Conservation (phyloP, 1,284 basidiomycete genomes). For the Phenoliferia sp. region DNA sequence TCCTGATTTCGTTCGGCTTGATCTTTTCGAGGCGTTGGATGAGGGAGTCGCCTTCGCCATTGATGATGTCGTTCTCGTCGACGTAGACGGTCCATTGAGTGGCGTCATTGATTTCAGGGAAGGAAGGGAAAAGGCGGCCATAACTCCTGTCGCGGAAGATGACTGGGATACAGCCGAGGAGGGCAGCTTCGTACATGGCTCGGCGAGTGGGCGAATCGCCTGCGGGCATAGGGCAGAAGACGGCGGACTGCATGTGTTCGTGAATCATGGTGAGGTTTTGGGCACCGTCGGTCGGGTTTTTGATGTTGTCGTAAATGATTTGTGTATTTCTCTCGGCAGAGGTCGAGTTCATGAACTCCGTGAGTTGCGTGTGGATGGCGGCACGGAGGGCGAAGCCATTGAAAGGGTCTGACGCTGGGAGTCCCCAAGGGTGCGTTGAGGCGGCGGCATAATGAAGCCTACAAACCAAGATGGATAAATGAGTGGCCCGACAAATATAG, state of each 20-base stretch:
- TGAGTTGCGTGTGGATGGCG: constrained; percentile 18
- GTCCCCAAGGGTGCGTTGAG: constrained; percentile 25
- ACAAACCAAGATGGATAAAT: background rate
- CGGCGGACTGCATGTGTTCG: constrained; percentile 22
- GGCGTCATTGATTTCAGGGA: constrained; percentile 28
- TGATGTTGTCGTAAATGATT: constrained; percentile 29
- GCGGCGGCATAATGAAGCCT: constrained; percentile 28
- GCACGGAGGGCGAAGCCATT: constrained; percentile 32
- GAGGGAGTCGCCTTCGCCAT: constrained; percentile 17
- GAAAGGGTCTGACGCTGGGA: constrained; percentile 27
- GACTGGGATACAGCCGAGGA: constrained; percentile 33
- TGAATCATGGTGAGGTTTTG: constrained; percentile 28
- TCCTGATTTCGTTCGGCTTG: constrained; percentile 10
- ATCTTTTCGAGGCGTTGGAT: constrained; percentile 20
- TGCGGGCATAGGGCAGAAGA: constrained; percentile 29
- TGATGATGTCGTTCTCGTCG: constrained; percentile 28
- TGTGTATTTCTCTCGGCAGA: constrained; percentile 3
- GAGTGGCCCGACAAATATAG: background rate
- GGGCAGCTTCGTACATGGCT: constrained; percentile 29
- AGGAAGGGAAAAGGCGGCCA: constrained; percentile 30
- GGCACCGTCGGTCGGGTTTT: constrained; percentile 20
- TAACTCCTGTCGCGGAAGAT: constrained; percentile 30
- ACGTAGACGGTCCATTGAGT: constrained; percentile 23
- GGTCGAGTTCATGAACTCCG: background rate
- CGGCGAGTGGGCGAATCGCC: constrained; percentile 31